Conservation (phyloP, 116 monocot genomes). For the Zostera marina region DNA sequence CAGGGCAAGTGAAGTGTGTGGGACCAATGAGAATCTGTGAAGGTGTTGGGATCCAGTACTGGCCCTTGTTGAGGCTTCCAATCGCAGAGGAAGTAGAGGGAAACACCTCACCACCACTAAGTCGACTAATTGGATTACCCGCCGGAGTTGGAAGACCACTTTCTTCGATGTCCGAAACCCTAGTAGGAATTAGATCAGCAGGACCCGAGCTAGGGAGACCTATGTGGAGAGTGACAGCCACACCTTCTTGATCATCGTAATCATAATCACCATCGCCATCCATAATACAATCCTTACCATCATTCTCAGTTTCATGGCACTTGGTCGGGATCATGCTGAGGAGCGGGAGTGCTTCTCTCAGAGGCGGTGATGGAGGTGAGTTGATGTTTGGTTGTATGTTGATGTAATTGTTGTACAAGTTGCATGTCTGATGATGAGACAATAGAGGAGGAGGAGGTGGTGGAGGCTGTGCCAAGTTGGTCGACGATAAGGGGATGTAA, state of each 20-base stretch:
- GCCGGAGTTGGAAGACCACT: no score
- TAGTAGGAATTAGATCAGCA: constrained; percentile 52
- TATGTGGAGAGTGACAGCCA: constrained; percentile 58
- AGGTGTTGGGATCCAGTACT: constrained; percentile 80
- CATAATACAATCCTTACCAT: constrained; percentile 1
- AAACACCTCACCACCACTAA: constrained; percentile 1
- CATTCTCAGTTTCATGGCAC: neutral
- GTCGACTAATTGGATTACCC: no score
- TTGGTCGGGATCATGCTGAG: constrained; percentile 29
- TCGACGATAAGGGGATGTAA: constrained; percentile 24
- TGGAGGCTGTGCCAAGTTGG: constrained; percentile 9
- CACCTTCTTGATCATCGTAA: constrained; percentile 12
- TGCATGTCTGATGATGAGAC: constrained; percentile 12
- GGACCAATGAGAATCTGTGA: constrained; percentile 83
- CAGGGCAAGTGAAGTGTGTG: constrained; percentile 70
- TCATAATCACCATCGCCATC: neutral
- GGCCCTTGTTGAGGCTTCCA: constrained; percentile 63
- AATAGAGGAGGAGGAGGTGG: constrained; percentile 6
- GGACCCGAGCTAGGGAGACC: constrained; percentile 48
- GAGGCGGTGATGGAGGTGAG: constrained; percentile 25
- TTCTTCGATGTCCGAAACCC: constrained; percentile 17
- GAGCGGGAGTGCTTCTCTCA: constrained; percentile 66
- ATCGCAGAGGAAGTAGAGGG: constrained; percentile 18
- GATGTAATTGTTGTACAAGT: constrained; percentile 23
- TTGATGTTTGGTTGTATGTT: constrained; percentile 10